A percentile compares a stretch with the other conserved stretches of the same genome.
phyloP scores from a whole-genome alignment of 2,329 filamentous ascomycete genomes.

The Talaromyces sp. region DNA sequence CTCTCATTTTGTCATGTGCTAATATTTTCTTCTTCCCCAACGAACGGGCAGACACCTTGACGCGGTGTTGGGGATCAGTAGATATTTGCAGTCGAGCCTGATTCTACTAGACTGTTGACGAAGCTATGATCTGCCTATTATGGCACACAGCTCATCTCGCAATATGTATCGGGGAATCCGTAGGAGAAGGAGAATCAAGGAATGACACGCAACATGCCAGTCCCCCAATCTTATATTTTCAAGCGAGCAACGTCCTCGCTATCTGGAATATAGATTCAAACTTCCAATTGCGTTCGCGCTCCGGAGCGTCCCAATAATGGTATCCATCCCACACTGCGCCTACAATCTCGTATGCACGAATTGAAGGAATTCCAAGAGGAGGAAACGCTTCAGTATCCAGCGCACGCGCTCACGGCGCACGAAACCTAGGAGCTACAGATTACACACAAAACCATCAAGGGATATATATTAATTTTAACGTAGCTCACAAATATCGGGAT shows the following conservation, averaged over 20 bases:
- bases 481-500: too few species aligned
- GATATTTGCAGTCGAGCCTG: background rate
- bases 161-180: background rate
- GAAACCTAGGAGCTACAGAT: background rate
- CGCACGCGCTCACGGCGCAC: background rate
- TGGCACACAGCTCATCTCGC: background rate
- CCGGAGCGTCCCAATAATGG: background rate
- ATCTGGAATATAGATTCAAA: background rate
- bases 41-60: background rate
- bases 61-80: conserved; percentile 2
- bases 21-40: background rate
- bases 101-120: background rate
- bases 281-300: background rate
- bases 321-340: background rate
- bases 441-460: background rate
- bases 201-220: background rate
- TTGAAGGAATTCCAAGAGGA: background rate
- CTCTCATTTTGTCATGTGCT: background rate
- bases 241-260: background rate
- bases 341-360: background rate
- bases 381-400: background rate
- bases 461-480: too few species aligned
- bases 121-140: background rate
- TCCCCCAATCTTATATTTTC: background rate
- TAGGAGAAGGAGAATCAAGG: background rate